A percentile compares a stretch with the other conserved stretches of the same genome.
Conservation (phyloP, 495 filamentous ascomycete species). For the Parathielavia appendiculata region DNA sequence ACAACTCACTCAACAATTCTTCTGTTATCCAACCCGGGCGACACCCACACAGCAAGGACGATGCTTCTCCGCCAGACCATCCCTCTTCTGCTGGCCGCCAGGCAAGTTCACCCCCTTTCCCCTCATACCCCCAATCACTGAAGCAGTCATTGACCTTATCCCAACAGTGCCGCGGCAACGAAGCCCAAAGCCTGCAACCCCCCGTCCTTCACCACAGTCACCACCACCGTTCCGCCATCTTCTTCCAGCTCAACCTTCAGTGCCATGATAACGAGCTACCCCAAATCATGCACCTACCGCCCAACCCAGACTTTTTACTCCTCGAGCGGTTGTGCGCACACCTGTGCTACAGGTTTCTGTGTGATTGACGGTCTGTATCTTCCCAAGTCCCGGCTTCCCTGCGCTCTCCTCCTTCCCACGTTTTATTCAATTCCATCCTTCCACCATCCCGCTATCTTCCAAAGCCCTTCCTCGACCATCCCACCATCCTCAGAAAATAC, state of each 20-base stretch:
- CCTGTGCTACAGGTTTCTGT: constrained; percentile 23
- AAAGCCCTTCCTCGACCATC: no score
- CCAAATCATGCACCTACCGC: constrained; percentile 22
- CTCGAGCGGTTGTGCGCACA: constrained; percentile 21
- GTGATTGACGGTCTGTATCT: constrained; percentile 21
- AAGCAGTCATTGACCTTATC: neutral
- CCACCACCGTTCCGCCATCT: neutral
- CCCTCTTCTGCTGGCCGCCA: no score
- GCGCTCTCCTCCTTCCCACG: neutral
- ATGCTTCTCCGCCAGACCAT: no score
- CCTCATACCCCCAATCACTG: no score
- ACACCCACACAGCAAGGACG: no score
- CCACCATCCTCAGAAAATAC: no score
- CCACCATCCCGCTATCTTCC: no score
- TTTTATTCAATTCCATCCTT: no score
- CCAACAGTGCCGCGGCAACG: neutral
- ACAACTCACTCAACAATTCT: no score
- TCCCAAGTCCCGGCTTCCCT: neutral
- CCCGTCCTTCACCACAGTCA: neutral
- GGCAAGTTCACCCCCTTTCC: no score
- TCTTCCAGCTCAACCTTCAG: neutral
- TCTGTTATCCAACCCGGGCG: no score
- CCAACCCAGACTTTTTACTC: constrained; percentile 28
- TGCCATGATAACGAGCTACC: constrained; percentile 7
- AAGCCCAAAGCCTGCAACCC: neutral